Base-by-base conservation (phyloP, 495 filamentous ascomycete genomes). In the Podospora tetraspora region DNA sequence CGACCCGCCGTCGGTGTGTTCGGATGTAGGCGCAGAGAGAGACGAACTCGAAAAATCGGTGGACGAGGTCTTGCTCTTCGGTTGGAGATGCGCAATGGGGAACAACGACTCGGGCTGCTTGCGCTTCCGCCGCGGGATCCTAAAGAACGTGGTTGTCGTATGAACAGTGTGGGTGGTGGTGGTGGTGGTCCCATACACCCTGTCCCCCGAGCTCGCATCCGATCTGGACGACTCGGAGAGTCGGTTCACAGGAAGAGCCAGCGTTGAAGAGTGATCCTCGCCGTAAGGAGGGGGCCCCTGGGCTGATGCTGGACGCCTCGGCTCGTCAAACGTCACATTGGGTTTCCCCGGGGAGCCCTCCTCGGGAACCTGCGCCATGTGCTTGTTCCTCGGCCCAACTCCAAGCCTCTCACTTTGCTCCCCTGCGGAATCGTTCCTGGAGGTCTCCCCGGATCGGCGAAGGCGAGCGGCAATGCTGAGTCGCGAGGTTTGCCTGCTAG, bases 161-260 rank as follows among this genome's bases (percentile, higher is more conserved):
- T 86, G 86, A n/a, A 86, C 79, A 3, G 84, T 87, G 66, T 86
- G 87, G 27, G 88, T 78, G 7, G 76, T 87, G 25, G 86, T 90
- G 9, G 86, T 87, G 5, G 86, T 88, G 52, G 85, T 87, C 58
- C 85, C 84, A 72, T 84, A 88, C 6, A 86, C 82, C 57, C 88
- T 90, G 34, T 96, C 93, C n/a, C 85, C 88, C 12, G 89, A 88
- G 77, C 93, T 96, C 29, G 87, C 89, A 75, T 97, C 93, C 22
- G 94, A 97, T 63, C 92, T 88, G 24, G 93, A 97, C 0, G 95
- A 97, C 69, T 97, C 95, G 4, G 95, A 97, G 25, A 92, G 83
- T 57, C 95, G 84, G 63, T 87, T 85, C 59, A 90, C 83, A 2
- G 89, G 88, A 16, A 91, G 83, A 5, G 90, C 85, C 60, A 96